phyloP scores from a whole-genome alignment of 257 asterid species.

The Penstemon barbatus region DNA sequence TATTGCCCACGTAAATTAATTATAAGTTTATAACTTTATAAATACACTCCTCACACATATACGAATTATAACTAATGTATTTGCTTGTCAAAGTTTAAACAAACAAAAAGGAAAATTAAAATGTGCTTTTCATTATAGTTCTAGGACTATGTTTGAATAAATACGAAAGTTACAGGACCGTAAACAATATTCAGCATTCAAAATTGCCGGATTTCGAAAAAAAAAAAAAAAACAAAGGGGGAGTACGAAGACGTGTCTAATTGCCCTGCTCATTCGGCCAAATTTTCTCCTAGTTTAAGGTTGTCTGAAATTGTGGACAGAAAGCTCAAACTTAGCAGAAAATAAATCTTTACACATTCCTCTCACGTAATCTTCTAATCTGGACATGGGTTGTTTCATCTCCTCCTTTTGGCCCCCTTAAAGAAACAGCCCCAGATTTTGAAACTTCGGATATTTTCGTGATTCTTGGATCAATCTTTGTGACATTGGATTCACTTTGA shows the following conservation, averaged over 20 bases:
- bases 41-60: no score
- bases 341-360: conserved; percentile 18
- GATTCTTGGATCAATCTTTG: conserved; percentile 54
- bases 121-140: no score
- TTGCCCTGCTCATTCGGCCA: conserved; percentile 36
- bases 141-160: no score
- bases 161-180: no score
- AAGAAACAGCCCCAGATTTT: conserved; percentile 22
- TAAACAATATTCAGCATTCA: no score
- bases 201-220: no score
- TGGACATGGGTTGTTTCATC: conserved; percentile 43
- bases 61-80: no score
- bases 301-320: conserved; percentile 32
- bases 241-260: conserved; percentile 24
- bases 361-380: conserved; percentile 25
- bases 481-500: conserved; percentile 39
- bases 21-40: no score
- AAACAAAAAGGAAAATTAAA: no score
- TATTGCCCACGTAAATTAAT: no score
- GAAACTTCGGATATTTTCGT: background rate
- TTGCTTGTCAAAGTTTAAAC: no score
- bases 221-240: no score
- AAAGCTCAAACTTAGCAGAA: conserved; percentile 30
- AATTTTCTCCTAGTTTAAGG: conserved; percentile 46
- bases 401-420: conserved; percentile 43